Percentiles rank a stretch among this genome's conserved stretches.
These are phyloP conservation scores for Pythium plurisporium DNA, from an alignment of 352 stramenopile genomes.

Conservation along the genomic window DNA sequence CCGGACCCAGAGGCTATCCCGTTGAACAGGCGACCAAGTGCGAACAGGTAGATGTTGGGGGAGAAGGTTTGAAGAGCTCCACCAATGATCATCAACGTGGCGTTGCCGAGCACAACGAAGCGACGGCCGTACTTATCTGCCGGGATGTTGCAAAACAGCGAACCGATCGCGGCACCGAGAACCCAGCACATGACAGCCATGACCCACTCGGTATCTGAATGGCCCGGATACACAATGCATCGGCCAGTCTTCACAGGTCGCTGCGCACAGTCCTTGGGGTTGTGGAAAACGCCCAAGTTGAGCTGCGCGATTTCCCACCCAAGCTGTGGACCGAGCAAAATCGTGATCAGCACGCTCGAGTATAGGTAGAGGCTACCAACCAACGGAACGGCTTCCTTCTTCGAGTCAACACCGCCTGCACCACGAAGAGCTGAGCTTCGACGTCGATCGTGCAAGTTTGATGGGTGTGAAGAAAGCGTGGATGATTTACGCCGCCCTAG, in stretches of 20 bases:
- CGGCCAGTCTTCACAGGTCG: constrained; percentile 21
- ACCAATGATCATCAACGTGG: constrained; percentile 35
- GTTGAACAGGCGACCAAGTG: constrained; percentile 35
- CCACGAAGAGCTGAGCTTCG: constrained; percentile 6
- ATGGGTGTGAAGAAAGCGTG: constrained; percentile 1
- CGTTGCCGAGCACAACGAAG: constrained; percentile 28
- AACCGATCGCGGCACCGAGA: constrained; percentile 30
- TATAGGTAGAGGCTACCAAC: constrained; percentile 31
- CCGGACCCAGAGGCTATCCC: constrained; percentile 33
- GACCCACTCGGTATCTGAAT: constrained; percentile 35
- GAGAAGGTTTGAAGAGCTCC: constrained; percentile 31
- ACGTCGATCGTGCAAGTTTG: neutral
- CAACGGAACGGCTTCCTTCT: constrained; percentile 14
- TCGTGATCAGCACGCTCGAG: constrained; percentile 30
- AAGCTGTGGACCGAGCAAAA: constrained; percentile 34
- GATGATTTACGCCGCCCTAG: constrained; percentile 3
- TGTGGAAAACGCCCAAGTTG: constrained; percentile 39
- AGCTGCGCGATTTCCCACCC: constrained; percentile 44
- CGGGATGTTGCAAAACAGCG: constrained; percentile 27
- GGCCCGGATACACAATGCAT: constrained; percentile 38
- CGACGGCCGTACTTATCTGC: constrained; percentile 34
- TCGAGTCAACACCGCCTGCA: neutral
- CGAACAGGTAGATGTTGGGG: constrained; percentile 34
- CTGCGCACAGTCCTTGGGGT: constrained; percentile 26
- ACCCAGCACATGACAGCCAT: constrained; percentile 36